A percentile compares a stretch with the other conserved stretches of the same genome.
phyloP scores from a whole-genome alignment of 2,329 filamentous ascomycete species.

The Teratosphaeria destructans region DNA sequence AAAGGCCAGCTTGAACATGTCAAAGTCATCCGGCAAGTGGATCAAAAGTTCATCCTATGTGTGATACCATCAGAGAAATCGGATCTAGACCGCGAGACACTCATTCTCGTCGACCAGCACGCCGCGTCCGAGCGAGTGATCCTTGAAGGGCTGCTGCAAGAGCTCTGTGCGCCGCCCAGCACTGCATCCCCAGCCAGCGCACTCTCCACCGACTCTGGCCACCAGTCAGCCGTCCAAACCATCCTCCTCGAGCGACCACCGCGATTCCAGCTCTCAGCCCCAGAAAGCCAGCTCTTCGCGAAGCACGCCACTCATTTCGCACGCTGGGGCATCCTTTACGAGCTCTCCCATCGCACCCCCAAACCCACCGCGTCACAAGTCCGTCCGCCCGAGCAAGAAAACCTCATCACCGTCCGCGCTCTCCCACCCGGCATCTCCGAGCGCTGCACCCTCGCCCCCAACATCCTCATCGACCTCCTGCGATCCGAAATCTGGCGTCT shows the following conservation, averaged over 20 bases:
- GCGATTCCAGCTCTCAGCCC: slow-evolving; percentile 51
- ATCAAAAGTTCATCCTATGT: slow-evolving; percentile 77
- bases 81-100: slow-evolving; percentile 22
- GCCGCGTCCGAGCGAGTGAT: slow-evolving; percentile 83
- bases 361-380: slow-evolving; percentile 2
- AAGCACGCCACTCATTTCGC: slow-evolving; percentile 48
- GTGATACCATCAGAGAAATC: slow-evolving; percentile 35
- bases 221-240: slow-evolving; percentile 22
- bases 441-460: slow-evolving; percentile 62
- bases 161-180: slow-evolving; percentile 36
- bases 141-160: slow-evolving; percentile 60
- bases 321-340: slow-evolving; percentile 64
- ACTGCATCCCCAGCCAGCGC: slow-evolving; percentile 19
- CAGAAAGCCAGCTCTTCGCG: slow-evolving; percentile 52
- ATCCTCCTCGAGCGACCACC: slow-evolving; percentile 42
- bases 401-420: slow-evolving; percentile 35
- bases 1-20: slow-evolving; percentile 51
- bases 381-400: slow-evolving; percentile 4
- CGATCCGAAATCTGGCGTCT: slow-evolving; percentile 63
- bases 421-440: slow-evolving; percentile 67
- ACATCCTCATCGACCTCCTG: slow-evolving; percentile 61
- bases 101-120: slow-evolving; percentile 85
- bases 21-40: slow-evolving; percentile 68
- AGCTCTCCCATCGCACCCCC: slow-evolving; percentile 24
- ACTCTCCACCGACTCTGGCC: slow-evolving; percentile 14